A percentile compares a stretch with the other conserved stretches of the same genome.
phyloP scores from a whole-genome alignment of 768 basidiomycete genomes.

The Mycena vulgaris region DNA sequence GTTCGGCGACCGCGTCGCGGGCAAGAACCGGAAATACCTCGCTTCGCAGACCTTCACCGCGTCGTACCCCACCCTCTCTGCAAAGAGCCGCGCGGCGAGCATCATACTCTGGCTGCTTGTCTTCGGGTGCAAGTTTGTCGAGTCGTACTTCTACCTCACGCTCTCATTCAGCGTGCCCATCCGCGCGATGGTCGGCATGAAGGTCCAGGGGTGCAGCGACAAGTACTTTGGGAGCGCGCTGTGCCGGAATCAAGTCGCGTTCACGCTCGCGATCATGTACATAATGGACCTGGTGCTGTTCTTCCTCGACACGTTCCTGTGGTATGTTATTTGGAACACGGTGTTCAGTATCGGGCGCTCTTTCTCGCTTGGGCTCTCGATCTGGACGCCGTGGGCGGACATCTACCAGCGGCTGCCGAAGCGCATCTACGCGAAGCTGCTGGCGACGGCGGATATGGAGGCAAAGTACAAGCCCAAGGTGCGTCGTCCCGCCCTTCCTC shows the following conservation, averaged over 20 bases:
- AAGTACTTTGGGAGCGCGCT: slow-evolving; percentile 88
- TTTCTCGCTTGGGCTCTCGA: slow-evolving; percentile 92
- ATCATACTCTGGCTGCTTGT: slow-evolving; percentile 90
- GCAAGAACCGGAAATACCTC: slow-evolving; percentile 96
- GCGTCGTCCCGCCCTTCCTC: slow-evolving; percentile 36
- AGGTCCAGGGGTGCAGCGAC: slow-evolving; percentile 93
- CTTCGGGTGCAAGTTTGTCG: slow-evolving; percentile 96
- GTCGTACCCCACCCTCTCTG: slow-evolving; percentile 88
- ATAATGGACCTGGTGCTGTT: slow-evolving; percentile 97
- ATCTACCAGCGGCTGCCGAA: slow-evolving; percentile 97
- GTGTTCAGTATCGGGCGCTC: slow-evolving; percentile 91
- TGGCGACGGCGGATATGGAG: slow-evolving; percentile 97
- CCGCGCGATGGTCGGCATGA: slow-evolving; percentile 96
- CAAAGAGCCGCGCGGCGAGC: slow-evolving; percentile 74
- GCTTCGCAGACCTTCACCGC: slow-evolving; percentile 99
- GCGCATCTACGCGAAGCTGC: slow-evolving; percentile 94
- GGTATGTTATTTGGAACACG: slow-evolving; percentile 99
- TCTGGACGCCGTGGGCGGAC: slow-evolving; percentile 99
- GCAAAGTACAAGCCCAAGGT: slow-evolving; percentile 99
- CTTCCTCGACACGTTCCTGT: slow-evolving; percentile 99
- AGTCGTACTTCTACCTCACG: slow-evolving; percentile 98
- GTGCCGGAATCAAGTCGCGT: slow-evolving; percentile 94
- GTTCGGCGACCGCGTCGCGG: slow-evolving; percentile 98
- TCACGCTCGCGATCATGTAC: slow-evolving; percentile 98
- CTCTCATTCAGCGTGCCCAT: slow-evolving; percentile 95